Evolutionary conservation across 768 basidiomycete genomes (phyloP), one percentile per base, ranked within the genome.

Genomic region (Phaeotremella fagi): DNA sequence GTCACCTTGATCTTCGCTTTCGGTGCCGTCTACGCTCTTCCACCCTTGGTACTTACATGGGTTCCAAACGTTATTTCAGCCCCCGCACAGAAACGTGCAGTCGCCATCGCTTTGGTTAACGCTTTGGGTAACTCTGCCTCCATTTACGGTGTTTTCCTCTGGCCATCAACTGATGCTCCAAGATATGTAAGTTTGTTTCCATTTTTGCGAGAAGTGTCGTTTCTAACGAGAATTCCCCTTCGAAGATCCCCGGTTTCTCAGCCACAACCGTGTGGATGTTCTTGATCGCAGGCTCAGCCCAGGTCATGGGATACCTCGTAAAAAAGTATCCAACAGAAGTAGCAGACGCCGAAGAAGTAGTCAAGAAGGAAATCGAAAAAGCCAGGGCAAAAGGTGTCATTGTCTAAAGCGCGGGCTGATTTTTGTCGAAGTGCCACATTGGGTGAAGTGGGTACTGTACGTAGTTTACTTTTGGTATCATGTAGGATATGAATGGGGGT

Each of bases 1-100:
- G 75, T 67, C 46, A 75, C 75, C 63, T 49, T 75, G 18, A 72
- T 73, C 57, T 56, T 76, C 52, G 72, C 69, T 42, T 61, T 75
- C 24, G 73, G 65, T 2, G 68, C 57, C 31, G 65, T 74, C 26
- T 73, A 75, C 61, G 67, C 70, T 27, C 46, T 68, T 3, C 61
- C 60, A 3, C 64, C 74, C 14, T 52, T 73, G 26, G 60, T 63
- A 15, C 55, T 72, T 31, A 71, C 64, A 12, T 75, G 74, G 75
- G 69, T 72, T 9, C 68, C 71, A 41, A 75, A 75, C 57, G 55
- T 75, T 51, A 61, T 75, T 62, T 47, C 48, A 6, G 58, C 53
- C 41, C 73, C 73, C 0, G 69, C 71, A 18, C 69, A 72, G 55
- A 72, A 72, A 51, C 54, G 73, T 28, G 73, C 73, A 4, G 67